phyloP scores from a whole-genome alignment of 306 rosid genomes.

The Ziziphus jujuba region DNA sequence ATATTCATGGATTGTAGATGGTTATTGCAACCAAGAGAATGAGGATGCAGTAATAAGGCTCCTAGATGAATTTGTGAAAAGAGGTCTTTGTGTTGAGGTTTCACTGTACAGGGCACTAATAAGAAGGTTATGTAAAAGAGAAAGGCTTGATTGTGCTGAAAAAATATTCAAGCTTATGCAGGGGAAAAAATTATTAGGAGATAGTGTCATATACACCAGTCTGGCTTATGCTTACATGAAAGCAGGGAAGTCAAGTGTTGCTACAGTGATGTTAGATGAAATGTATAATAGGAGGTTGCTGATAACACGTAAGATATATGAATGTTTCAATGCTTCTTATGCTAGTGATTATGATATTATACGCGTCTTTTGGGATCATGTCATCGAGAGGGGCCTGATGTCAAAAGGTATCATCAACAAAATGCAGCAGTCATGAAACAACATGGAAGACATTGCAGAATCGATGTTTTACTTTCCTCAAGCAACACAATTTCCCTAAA shows the following conservation, averaged over 20 bases:
- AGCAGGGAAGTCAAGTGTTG: conserved; percentile 51
- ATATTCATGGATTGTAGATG: conserved; percentile 78
- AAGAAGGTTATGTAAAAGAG: conserved; percentile 70
- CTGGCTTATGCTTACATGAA: conserved; percentile 72
- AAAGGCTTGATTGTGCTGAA: conserved; percentile 57
- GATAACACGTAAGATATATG: conserved; percentile 64
- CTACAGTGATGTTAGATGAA: conserved; percentile 53
- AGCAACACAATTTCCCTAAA: neutral
- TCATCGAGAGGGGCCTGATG: conserved; percentile 63
- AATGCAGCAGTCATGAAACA: conserved; percentile 37
- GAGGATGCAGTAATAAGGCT: conserved; percentile 55
- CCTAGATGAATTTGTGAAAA: conserved; percentile 57
- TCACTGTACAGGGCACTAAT: conserved; percentile 78
- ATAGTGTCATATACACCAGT: conserved; percentile 64
- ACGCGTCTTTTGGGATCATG: conserved; percentile 66
- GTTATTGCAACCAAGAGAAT: conserved; percentile 54
- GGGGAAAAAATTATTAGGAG: conserved; percentile 55
- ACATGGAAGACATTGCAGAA: neutral
- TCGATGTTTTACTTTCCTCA: neutral
- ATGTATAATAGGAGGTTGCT: conserved; percentile 67
- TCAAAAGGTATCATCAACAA: conserved; percentile 57
- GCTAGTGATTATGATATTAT: conserved; percentile 37
- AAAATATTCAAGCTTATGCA: conserved; percentile 54
- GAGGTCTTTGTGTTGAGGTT: conserved; percentile 59
- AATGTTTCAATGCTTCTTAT: conserved; percentile 51